Percentiles rank a stretch among this genome's conserved stretches.
phyloP scores from a whole-genome alignment of 148 eudicot genomes.

The Chenopodium album region DNA sequence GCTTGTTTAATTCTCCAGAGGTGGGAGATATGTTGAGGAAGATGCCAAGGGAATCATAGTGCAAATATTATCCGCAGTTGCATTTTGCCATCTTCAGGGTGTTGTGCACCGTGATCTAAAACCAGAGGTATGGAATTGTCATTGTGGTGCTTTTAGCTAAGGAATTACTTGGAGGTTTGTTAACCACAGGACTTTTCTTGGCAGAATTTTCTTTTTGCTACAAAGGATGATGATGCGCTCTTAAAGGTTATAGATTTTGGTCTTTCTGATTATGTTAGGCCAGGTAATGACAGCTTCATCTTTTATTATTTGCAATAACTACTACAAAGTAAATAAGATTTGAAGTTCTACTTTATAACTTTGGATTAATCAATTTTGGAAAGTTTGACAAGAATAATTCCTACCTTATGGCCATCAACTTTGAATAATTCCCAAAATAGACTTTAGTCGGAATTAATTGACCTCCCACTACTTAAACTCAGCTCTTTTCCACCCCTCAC shows the following conservation, averaged over 20 bases:
- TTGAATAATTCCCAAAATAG: background rate
- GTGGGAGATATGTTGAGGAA: slow-evolving; percentile 84
- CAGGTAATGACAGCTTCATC: slow-evolving; percentile 53
- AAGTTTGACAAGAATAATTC: too few relatives aligned
- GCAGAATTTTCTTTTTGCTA: slow-evolving; percentile 93
- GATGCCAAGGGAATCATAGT: slow-evolving; percentile 75
- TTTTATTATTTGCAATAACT: background rate
- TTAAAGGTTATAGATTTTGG: slow-evolving; percentile 96
- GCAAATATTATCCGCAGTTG: slow-evolving; percentile 77
- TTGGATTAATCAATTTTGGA: background rate
- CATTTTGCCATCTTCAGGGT: slow-evolving; percentile 96
- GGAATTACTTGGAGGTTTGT: background rate
- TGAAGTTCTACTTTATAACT: background rate
- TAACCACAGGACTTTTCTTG: slow-evolving; percentile 25
- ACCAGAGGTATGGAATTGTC: slow-evolving; percentile 64
- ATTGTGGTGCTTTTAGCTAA: background rate
- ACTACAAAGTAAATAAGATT: too few relatives aligned
- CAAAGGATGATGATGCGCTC: slow-evolving; percentile 72
- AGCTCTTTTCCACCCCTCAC: background rate
- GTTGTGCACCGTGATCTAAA: slow-evolving; percentile 97
- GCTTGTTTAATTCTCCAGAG: slow-evolving; percentile 49
- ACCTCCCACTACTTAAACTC: background rate
- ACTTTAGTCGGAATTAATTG: background rate
- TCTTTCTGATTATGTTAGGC: slow-evolving; percentile 80
- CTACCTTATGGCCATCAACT: background rate